A percentile compares a stretch with the other conserved stretches of the same genome.
These are phyloP conservation scores for Mycosphaerella sp. DNA, from an alignment of 2,329 filamentous ascomycete species.

Conservation along the genomic window DNA sequence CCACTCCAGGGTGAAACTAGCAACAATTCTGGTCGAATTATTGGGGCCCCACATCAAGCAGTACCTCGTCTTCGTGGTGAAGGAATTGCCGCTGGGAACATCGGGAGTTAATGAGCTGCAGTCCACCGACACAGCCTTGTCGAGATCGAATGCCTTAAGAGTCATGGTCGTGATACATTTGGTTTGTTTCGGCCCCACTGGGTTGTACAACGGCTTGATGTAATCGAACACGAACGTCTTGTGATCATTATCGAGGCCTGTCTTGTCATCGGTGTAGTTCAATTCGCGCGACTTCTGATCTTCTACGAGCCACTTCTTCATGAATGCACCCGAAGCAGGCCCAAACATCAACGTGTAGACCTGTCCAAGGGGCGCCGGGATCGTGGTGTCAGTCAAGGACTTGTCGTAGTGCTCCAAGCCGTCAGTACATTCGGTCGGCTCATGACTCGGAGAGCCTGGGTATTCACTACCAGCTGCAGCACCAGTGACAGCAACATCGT, in stretches of 20 bases:
- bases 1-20: conserved; percentile 93
- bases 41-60: conserved; percentile 88
- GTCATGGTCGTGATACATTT: conserved; percentile 86
- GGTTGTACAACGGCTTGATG: conserved; percentile 78
- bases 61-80: conserved; percentile 87
- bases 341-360: conserved; percentile 88
- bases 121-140: conserved; percentile 77
- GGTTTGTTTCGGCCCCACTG: conserved; percentile 88
- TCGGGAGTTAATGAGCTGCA: conserved; percentile 86
- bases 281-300: conserved; percentile 90
- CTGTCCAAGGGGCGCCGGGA: conserved; percentile 83
- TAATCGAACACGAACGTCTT: conserved; percentile 73
- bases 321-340: conserved; percentile 68
- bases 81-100: conserved; percentile 88
- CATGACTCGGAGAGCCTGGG: conserved; percentile 76
- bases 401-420: conserved; percentile 74
- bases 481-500: conserved; percentile 38
- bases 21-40: conserved; percentile 76
- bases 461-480: conserved; percentile 56
- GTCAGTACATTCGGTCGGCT: conserved; percentile 80
- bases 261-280: conserved; percentile 74
- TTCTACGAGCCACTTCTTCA: conserved; percentile 76
- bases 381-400: conserved; percentile 74
- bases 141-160: conserved; percentile 77
- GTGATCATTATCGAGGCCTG: conserved; percentile 64